phyloP scores from a whole-genome alignment of 192 early-diverging fungal genomes.

The Cetraspora pellucida region DNA sequence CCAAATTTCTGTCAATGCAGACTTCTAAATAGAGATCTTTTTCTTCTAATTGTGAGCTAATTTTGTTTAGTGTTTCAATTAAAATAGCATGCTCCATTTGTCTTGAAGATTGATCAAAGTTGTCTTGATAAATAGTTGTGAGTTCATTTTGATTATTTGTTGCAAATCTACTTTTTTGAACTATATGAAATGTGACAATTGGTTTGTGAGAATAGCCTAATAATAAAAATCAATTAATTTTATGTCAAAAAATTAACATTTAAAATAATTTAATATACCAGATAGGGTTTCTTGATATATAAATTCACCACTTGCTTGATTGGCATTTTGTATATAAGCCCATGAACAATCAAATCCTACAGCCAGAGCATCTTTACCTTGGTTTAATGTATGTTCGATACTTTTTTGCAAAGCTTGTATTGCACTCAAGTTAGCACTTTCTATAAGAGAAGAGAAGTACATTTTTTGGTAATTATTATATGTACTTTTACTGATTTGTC shows the following conservation, averaged over 20 bases:
- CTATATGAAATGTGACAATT: background rate
- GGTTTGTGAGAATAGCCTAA: constrained; percentile 4
- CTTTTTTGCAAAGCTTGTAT: background rate
- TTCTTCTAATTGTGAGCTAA: background rate
- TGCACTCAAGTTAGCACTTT: background rate
- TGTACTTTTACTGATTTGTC: background rate
- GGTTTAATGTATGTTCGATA: background rate
- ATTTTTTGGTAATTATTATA: constrained; percentile 1
- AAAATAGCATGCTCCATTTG: constrained; percentile 12
- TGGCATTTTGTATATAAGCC: background rate
- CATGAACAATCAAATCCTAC: constrained; percentile 6
- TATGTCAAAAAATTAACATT: background rate
- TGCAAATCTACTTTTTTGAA: background rate
- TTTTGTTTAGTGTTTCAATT: background rate
- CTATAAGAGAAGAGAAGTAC: background rate
- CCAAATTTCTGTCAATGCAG: background rate
- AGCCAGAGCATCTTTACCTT: background rate
- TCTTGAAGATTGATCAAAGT: background rate
- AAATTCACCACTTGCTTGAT: background rate
- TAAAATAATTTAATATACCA: background rate
- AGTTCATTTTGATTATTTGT: background rate
- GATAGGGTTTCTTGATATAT: background rate
- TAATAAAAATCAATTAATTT: background rate
- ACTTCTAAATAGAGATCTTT: background rate
- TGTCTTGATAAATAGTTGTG: background rate